phyloP scores from a whole-genome alignment of 2,329 filamentous ascomycete genomes.

The Fusarium temperatum region DNA sequence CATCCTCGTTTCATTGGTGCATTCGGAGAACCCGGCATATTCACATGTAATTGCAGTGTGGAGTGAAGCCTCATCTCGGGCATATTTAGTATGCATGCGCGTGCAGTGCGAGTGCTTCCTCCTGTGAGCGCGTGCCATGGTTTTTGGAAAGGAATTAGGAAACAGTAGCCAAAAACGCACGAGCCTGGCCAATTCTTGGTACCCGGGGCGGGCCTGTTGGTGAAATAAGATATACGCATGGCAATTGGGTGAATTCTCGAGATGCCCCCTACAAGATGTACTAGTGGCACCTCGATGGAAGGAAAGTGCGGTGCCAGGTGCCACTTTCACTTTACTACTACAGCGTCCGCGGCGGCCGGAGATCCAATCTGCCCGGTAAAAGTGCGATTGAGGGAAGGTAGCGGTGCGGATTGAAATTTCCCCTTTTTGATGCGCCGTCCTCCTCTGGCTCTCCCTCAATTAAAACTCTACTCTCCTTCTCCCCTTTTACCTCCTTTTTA shows the following conservation, averaged over 20 bases:
- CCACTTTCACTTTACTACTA: conserved; percentile 34
- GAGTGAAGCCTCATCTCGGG: conserved; percentile 31
- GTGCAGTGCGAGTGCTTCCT: conserved; percentile 10
- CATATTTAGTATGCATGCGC: conserved; percentile 1
- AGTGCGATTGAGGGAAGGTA: conserved; percentile 9
- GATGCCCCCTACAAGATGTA: conserved; percentile 32
- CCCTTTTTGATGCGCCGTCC: conserved; percentile 47
- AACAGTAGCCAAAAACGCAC: conserved; percentile 12
- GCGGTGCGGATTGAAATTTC: conserved; percentile 47
- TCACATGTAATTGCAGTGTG: conserved; percentile 48
- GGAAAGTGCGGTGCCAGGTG: conserved; percentile 37
- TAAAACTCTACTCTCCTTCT: conserved; percentile 38
- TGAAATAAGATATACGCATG: conserved; percentile 24
- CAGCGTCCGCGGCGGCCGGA: conserved; percentile 20
- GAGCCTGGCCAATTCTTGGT: conserved; percentile 24
- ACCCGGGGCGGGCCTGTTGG: conserved; percentile 22
- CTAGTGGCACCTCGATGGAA: conserved; percentile 34
- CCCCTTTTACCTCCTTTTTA: conserved; percentile 42
- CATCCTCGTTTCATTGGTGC: conserved; percentile 30
- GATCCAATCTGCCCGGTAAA: conserved; percentile 32
- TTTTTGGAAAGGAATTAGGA: conserved; percentile 3
- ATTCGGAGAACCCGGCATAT: conserved; percentile 35
- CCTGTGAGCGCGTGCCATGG: conserved; percentile 23
- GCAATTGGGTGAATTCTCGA: conserved; percentile 33
- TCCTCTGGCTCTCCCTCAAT: conserved; percentile 31